Conservation (phyloP, 768 basidiomycete species). For the Lanmaoa pseudosensibilis region DNA sequence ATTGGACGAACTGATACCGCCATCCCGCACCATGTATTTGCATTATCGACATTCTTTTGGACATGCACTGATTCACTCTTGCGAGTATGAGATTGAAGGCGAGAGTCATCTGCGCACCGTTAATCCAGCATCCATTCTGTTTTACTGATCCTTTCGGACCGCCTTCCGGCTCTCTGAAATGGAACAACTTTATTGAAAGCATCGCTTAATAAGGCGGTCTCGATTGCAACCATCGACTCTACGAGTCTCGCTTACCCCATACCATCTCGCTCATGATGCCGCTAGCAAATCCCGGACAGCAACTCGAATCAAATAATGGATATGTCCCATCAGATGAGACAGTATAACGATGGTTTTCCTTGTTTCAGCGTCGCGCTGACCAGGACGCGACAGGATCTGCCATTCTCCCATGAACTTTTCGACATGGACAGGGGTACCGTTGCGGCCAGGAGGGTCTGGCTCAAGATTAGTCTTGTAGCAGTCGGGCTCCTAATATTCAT, state of each 20-base stretch:
- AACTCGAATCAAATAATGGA: neutral
- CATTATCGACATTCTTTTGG: slow-evolving; percentile 27
- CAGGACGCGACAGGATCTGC: slow-evolving; percentile 16
- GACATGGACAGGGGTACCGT: slow-evolving; percentile 31
- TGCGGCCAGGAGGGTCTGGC: slow-evolving; percentile 39
- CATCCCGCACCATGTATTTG: slow-evolving; percentile 23
- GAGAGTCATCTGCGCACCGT: neutral
- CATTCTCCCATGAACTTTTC: slow-evolving; percentile 31
- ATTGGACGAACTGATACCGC: slow-evolving; percentile 28
- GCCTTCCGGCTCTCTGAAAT: neutral
- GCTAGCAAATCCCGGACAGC: neutral
- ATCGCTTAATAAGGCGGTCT: slow-evolving; percentile 22
- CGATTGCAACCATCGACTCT: neutral
- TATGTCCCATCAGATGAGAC: slow-evolving; percentile 1
- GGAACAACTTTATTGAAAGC: neutral
- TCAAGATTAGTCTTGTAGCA: slow-evolving; percentile 40
- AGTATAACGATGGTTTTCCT: slow-evolving; percentile 6
- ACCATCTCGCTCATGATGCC: slow-evolving; percentile 3
- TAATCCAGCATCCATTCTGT: neutral
- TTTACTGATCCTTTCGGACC: neutral
- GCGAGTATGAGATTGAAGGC: neutral
- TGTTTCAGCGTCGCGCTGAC: slow-evolving; percentile 6
- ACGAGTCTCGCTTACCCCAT: neutral
- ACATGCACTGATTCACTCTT: slow-evolving; percentile 6
- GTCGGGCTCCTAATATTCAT: slow-evolving; percentile 39